Conservation (phyloP, 1,284 basidiomycete genomes). For the Phlebopus sp. region DNA sequence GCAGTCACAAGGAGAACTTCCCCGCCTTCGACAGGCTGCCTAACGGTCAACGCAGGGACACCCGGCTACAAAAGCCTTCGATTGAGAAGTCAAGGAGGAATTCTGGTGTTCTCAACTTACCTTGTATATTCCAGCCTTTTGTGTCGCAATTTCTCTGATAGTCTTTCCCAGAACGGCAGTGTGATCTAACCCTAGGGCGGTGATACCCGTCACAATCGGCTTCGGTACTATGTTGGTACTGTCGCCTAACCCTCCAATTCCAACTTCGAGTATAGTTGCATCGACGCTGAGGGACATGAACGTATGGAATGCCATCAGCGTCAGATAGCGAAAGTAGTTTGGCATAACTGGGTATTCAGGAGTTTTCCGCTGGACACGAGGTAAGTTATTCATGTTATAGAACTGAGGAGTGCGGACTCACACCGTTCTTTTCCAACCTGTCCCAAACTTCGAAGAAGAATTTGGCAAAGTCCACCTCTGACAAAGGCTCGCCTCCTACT, state of each 20-base stretch:
- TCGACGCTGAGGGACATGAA: conserved; percentile 81
- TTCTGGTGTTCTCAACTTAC: conserved; percentile 31
- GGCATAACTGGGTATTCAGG: conserved; percentile 72
- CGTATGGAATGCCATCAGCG: conserved; percentile 88
- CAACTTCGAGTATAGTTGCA: conserved; percentile 95
- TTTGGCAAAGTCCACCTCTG: conserved; percentile 84
- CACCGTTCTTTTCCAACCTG: conserved; percentile 65
- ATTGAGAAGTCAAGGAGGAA: background rate
- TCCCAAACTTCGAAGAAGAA: conserved; percentile 99
- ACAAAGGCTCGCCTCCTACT: conserved; percentile 87
- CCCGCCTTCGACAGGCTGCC: conserved; percentile 71
- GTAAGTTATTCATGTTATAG: background rate
- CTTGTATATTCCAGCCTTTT: conserved; percentile 98
- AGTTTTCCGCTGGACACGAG: conserved; percentile 41
- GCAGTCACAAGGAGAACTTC: conserved; percentile 69
- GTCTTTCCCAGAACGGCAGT: conserved; percentile 90
- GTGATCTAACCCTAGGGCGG: conserved; percentile 92
- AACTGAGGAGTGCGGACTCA: conserved; percentile 10
- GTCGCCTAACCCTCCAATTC: conserved; percentile 93
- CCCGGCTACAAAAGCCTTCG: conserved; percentile 48
- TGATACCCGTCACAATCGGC: conserved; percentile 88
- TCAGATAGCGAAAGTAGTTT: conserved; percentile 93
- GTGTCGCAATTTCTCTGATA: conserved; percentile 86
- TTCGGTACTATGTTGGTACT: conserved; percentile 95
- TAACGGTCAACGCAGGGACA: conserved; percentile 83